Conservation (phyloP, 352 stramenopile species). For the Globisporangium abappressorium region DNA sequence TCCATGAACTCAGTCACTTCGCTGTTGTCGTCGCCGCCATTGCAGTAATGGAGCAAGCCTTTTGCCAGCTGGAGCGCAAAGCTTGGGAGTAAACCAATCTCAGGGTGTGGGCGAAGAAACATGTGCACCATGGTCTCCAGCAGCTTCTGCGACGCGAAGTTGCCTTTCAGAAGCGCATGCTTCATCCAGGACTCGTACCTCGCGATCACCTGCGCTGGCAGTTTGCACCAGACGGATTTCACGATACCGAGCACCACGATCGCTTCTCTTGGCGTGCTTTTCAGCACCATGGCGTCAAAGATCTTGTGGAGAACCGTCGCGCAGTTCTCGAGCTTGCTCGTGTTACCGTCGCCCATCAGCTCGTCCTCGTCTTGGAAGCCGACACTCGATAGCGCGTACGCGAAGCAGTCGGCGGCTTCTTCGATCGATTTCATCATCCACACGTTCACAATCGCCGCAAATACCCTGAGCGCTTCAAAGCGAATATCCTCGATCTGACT, state of each 20-base stretch:
- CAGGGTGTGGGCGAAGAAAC: constrained; percentile 30
- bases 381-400: constrained; percentile 11
- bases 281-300: constrained; percentile 20
- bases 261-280: constrained; percentile 16
- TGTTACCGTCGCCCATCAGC: constrained; percentile 11
- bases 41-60: constrained; percentile 33
- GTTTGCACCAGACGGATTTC: constrained; percentile 21
- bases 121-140: constrained; percentile 32
- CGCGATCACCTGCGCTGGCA: constrained; percentile 12
- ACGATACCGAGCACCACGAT: constrained; percentile 17
- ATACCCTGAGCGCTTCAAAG: constrained; percentile 16
- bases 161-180: constrained; percentile 15
- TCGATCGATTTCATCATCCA: constrained; percentile 24
- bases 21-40: constrained; percentile 21
- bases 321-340: constrained; percentile 25
- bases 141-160: constrained; percentile 22
- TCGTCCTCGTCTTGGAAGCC: constrained; percentile 21
- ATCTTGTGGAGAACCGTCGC: constrained; percentile 23
- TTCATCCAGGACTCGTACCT: constrained; percentile 33
- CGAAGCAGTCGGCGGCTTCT: constrained; percentile 22
- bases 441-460: constrained; percentile 16
- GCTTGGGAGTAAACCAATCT: constrained; percentile 16
- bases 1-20: constrained; percentile 11
- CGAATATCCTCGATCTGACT: constrained; percentile 19
- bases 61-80: constrained; percentile 32